These are phyloP conservation scores for Verticillium longisporum DNA, from an alignment of 2,329 filamentous ascomycete species.

Conservation along the genomic window DNA sequence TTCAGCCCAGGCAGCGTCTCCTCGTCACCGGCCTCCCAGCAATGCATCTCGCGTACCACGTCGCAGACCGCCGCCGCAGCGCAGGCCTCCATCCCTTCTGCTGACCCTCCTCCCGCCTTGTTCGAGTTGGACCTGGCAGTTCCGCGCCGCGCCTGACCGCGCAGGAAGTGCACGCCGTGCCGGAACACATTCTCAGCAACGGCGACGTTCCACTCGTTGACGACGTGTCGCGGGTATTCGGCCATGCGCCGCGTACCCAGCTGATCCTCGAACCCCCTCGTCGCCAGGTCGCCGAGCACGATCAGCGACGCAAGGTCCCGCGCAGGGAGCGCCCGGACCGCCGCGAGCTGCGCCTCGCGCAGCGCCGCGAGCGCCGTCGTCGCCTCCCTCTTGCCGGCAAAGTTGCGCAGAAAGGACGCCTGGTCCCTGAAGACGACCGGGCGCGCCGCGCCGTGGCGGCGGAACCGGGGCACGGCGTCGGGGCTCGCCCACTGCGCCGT, in stretches of 20 bases:
- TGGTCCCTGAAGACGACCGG: neutral
- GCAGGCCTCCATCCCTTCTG: neutral
- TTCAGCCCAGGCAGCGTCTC: slow-evolving; percentile 7
- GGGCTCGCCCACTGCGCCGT: neutral
- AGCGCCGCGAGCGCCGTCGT: neutral
- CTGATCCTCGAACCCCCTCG: slow-evolving; percentile 5
- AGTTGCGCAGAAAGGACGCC: neutral
- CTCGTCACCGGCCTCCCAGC: slow-evolving; percentile 8
- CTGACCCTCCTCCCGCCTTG: neutral
- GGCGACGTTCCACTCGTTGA: slow-evolving; percentile 7
- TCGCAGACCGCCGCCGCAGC: slow-evolving; percentile 8
- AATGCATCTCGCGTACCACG: slow-evolving; percentile 8
- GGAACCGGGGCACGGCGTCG: neutral
- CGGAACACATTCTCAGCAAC: slow-evolving; percentile 10
- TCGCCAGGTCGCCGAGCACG: slow-evolving; percentile 6
- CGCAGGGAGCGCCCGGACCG: neutral
- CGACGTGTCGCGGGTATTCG: neutral
- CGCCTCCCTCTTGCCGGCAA: neutral
- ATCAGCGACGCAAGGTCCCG: slow-evolving; percentile 8
- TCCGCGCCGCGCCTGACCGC: slow-evolving; percentile 1
- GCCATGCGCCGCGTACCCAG: neutral
- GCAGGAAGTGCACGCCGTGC: slow-evolving; percentile 10
- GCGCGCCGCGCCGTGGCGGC: neutral
- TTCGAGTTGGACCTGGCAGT: neutral
- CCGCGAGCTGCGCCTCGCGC: slow-evolving; percentile 6